Percentiles rank a stretch among this genome's conserved stretches.
Evolutionary conservation across 257 asterid species (phyloP).

Genomic region (Solanum piurae): DNA sequence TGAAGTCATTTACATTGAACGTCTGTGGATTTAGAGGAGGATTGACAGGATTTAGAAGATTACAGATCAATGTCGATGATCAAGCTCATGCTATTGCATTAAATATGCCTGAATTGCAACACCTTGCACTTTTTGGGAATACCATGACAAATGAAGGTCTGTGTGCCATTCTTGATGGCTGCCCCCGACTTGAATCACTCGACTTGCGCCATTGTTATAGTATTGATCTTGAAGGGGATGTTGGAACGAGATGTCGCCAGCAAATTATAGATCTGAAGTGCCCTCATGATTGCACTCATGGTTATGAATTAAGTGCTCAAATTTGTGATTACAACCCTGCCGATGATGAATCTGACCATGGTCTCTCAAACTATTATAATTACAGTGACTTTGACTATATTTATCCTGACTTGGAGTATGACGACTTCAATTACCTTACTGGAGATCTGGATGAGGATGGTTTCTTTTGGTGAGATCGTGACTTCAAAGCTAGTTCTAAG

Average conservation of each 20-base stretch:
- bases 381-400: not conserved
- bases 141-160: conserved; percentile 17
- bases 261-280: conserved; percentile 18
- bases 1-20: conserved; percentile 24
- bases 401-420: conserved; percentile 5
- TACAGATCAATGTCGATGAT: not conserved
- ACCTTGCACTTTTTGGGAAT: conserved; percentile 24
- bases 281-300: conserved; percentile 17
- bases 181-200: conserved; percentile 38
- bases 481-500: not conserved
- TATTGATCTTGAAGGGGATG: conserved; percentile 19
- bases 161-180: conserved; percentile 32
- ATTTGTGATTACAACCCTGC: not conserved
- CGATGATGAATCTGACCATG: not conserved
- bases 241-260: conserved; percentile 20
- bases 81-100: conserved; percentile 27
- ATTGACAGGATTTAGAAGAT: not conserved
- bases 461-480: not conserved
- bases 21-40: not conserved
- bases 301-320: not conserved
- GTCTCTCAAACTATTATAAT: not conserved
- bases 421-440: not conserved
- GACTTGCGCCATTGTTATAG: conserved; percentile 27
- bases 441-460: not conserved
- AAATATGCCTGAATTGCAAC: conserved; percentile 30